Evolutionary conservation across 345 rosid species (phyloP).

Genomic region (Hibiscus mutabilis): DNA sequence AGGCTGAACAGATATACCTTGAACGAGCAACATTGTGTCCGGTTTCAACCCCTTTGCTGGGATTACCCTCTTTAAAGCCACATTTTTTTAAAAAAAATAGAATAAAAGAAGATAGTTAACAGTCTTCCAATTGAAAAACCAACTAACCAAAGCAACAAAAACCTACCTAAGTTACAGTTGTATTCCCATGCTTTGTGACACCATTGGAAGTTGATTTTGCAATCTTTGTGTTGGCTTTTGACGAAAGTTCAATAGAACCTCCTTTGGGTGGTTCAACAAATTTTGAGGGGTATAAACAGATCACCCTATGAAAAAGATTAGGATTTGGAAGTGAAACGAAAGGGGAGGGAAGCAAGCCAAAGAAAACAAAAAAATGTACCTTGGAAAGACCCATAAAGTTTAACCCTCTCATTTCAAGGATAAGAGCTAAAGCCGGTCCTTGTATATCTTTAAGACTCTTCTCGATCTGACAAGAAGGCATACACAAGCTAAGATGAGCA

Average conservation of each 20-base stretch:
- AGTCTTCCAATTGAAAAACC: not conserved
- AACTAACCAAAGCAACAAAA: conserved; percentile 15
- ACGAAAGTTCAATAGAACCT: conserved; percentile 34
- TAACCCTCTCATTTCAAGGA: conserved; percentile 73
- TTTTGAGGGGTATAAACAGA: conserved; percentile 31
- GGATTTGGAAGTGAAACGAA: not conserved
- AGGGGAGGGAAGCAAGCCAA: conserved; percentile 8
- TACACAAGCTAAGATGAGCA: not conserved
- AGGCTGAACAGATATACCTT: conserved; percentile 78
- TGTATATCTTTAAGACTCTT: conserved; percentile 76
- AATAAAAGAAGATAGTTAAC: not conserved
- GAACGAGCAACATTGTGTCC: conserved; percentile 54
- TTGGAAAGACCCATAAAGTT: conserved; percentile 50
- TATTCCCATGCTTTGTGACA: conserved; percentile 54
- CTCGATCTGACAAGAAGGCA: conserved; percentile 47
- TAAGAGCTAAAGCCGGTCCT: conserved; percentile 82
- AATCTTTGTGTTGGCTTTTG: conserved; percentile 54
- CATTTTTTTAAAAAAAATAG: not conserved
- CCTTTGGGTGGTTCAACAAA: conserved; percentile 56
- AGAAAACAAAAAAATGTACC: conserved; percentile 43
- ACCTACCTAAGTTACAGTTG: conserved; percentile 53
- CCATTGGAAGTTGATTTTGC: conserved; percentile 63
- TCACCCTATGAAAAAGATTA: conserved; percentile 8
- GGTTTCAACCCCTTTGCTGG: conserved; percentile 64
- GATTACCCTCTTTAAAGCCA: conserved; percentile 52